Evolutionary conservation across 768 basidiomycete species (phyloP), one percentile per base, ranked within the genome.

Genomic region (Podaxis mareebaensis): DNA sequence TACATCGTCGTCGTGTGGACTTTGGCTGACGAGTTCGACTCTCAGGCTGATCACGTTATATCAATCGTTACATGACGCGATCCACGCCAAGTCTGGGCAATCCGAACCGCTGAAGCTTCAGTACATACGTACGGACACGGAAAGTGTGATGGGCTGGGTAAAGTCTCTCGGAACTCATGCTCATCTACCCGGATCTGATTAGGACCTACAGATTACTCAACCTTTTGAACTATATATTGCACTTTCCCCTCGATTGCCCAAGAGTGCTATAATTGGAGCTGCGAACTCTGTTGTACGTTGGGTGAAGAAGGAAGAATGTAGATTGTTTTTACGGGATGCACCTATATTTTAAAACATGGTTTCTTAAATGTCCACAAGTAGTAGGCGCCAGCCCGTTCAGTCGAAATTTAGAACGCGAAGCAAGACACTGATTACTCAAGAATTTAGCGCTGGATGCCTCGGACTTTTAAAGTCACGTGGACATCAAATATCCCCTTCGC

Each of bases 81-180:
- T 99, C 17, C 96, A 99, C 70, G 92, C 91, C 7, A 91, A 91
- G 68, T 95, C 95, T 0, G 90, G 92, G 1, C 93, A 95, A 69
- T 86, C 86, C 58, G 84, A 84, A 2, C 83, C 90, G 0, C 79
- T 96, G 65, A 96, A 95, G 75, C 76, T 99, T 64, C 91, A 96
- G 65, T 97, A 92, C 70, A 79, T 96, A 12, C 85, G 87, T 7
- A 95, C 94, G 0, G 88, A 91, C 60, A 85, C 87, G 51, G 97
- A 98, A 77, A 88, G 89, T 60, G 87, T 96, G 28, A 85, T 99
- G 80, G 96, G 94, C 51, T 98, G 97, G 96, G 96, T 98, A 72
- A 61, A 91, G 73, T 17, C 54, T 42, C 54, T 46, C 60, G 52
- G 58, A 28, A 57, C 33, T 28, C 30, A 55, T 52, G n/a, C 3